A percentile compares a stretch with the other conserved stretches of the same genome.
phyloP scores from a whole-genome alignment of 1,284 basidiomycete genomes.

The Thelephora terrestris region DNA sequence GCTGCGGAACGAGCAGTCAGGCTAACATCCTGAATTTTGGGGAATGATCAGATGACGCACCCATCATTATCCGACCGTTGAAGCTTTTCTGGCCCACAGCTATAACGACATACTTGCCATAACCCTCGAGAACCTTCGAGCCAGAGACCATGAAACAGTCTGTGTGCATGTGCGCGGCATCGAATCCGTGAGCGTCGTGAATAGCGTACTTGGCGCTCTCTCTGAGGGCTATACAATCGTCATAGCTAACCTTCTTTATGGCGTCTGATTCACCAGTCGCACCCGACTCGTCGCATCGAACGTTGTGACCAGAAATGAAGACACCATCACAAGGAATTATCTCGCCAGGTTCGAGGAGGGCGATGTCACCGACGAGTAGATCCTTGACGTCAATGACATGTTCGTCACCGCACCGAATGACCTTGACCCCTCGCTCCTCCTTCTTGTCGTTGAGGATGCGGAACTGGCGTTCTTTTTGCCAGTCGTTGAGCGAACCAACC shows the following conservation, averaged over 20 bases:
- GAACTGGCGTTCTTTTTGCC: constrained; percentile 97
- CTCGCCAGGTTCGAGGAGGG: constrained; percentile 90
- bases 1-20: constrained; percentile 31
- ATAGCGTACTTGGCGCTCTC: constrained; percentile 20
- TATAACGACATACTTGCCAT: constrained; percentile 88
- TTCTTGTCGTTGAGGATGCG: constrained; percentile 89
- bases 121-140: constrained; percentile 92
- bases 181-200: constrained; percentile 15
- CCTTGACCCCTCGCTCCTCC: constrained; percentile 90
- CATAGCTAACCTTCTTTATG: constrained; percentile 81
- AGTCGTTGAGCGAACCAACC: constrained; percentile 87
- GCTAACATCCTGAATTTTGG: background rate
- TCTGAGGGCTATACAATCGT: constrained; percentile 53
- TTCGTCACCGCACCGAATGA: constrained; percentile 79
- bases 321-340: constrained; percentile 93
- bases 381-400: constrained; percentile 80
- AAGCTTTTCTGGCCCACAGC: constrained; percentile 90
- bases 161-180: constrained; percentile 40
- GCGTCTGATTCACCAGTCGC: constrained; percentile 96
- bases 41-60: constrained; percentile 27
- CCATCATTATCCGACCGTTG: constrained; percentile 95
- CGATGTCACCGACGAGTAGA: constrained; percentile 90
- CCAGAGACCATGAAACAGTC: constrained; percentile 95
- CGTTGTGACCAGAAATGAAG: constrained; percentile 87
- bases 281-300: constrained; percentile 93